Base-by-base conservation (phyloP, 2,329 filamentous ascomycete species). In the Fusarium bactridioides region DNA sequence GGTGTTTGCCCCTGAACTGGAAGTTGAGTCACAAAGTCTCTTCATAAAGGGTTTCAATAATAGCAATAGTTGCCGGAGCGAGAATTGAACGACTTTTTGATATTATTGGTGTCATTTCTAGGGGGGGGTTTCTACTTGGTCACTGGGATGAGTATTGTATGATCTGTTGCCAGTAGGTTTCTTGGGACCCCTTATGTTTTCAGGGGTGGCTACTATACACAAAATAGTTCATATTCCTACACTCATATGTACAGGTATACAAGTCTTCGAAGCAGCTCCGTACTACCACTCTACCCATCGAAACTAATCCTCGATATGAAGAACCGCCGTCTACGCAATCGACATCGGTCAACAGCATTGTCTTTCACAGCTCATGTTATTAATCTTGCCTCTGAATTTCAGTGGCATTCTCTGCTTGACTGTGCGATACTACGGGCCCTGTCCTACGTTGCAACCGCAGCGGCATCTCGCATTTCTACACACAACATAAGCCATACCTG, bases 401-500 rank as follows among this genome's bases (percentile, higher is more conserved):
- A 29, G 19, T 61, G 51, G 43, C 48, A 60, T 33, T 33, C 38
- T 44, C 51, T 59, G 37, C 56, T 64, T 59, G 31, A 43, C 60
- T 67, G 45, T 62, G 66, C 59, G 57, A 65, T 64, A 51, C 64
- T 55, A 47, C 55, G 48, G 45, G 27, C 55, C 43, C 44, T 43
- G 75, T 76, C 48, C 21, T 40, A 77, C 75, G 68, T 76, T 73
- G 25, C 63, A 53, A 61, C 70, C 43, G 60, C 66, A 73, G 70
- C 72, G 67, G 74, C 63, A 77, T 77, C 74, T 73, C 65, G 62
- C 75, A 75, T 64, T 31, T 35, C 45, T 55, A 31, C 25, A 58
- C 72, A 75, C 74, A 35, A 43, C 51, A 60, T 59, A 66, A 62
- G 61, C 51, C 55, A 64, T 58, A 69, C 61, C 37, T 69, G 69